These are phyloP conservation scores for Citrus sp. DNA, from an alignment of 345 rosid species.

Conservation along the genomic window DNA sequence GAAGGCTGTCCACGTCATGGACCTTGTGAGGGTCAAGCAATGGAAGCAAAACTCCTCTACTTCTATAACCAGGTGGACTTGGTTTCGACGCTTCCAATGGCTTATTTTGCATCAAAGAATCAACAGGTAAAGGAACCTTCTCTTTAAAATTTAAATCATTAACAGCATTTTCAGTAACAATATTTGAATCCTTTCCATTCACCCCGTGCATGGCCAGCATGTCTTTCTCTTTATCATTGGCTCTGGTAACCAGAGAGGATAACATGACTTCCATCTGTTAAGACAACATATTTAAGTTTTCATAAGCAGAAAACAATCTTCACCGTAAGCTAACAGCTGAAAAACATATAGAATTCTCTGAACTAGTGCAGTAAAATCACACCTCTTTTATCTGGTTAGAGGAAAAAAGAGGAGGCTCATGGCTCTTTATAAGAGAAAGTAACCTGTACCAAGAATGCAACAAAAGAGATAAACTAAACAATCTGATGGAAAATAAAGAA, in stretches of 20 bases:
- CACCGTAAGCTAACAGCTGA: conserved; percentile 5
- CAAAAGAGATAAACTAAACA: conserved; percentile 5
- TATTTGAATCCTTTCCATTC: conserved; percentile 31
- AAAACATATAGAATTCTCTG: not conserved
- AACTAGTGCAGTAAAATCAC: conserved; percentile 12
- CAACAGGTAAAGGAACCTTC: conserved; percentile 21
- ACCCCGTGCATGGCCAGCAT: conserved; percentile 16
- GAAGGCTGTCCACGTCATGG: conserved; percentile 93
- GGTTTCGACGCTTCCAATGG: conserved; percentile 39
- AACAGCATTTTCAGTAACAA: conserved; percentile 21
- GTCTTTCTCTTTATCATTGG: conserved; percentile 33
- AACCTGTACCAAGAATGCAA: conserved; percentile 47
- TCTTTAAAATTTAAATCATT: conserved; percentile 14
- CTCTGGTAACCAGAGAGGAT: conserved; percentile 25
- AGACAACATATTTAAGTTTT: conserved; percentile 17
- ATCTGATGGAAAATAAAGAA: not conserved
- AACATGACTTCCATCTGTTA: conserved; percentile 62
- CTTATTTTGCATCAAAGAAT: conserved; percentile 25
- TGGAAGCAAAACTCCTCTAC: conserved; percentile 54
- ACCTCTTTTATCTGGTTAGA: conserved; percentile 69
- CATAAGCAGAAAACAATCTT: conserved; percentile 15
- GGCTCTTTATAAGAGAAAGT: conserved; percentile 46
- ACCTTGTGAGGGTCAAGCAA: conserved; percentile 92
- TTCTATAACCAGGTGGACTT: conserved; percentile 40
- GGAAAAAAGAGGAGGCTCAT: conserved; percentile 47